These are phyloP conservation scores for Botryotinia convoluta DNA, from an alignment of 2,329 filamentous ascomycete genomes.

Conservation along the genomic window DNA sequence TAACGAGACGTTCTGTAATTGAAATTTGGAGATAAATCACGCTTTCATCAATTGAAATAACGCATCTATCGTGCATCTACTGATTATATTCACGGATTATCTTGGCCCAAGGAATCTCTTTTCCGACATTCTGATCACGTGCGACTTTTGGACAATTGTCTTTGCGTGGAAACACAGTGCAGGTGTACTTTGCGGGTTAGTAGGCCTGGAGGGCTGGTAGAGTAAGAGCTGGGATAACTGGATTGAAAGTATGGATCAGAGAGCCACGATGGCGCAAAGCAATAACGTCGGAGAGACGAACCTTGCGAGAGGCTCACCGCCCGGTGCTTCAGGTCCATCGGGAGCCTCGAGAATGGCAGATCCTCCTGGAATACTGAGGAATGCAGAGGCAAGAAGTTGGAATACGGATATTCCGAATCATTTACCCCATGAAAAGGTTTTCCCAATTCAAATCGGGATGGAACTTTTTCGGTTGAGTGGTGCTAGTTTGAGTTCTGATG, in stretches of 20 bases:
- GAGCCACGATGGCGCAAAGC: not conserved
- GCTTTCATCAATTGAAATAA: not conserved
- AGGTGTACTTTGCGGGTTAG: not conserved
- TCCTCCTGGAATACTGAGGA: constrained; percentile 29
- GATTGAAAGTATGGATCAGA: not conserved
- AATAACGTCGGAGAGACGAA: not conserved
- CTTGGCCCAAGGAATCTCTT: not conserved
- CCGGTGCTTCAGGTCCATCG: not conserved
- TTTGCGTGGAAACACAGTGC: not conserved
- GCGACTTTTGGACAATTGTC: not conserved
- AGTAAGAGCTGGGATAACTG: not conserved
- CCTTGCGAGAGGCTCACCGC: not conserved
- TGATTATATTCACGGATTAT: not conserved
- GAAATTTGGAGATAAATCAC: not conserved
- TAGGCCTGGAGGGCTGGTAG: not conserved
- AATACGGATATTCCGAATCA: constrained; percentile 40
- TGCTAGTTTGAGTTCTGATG: constrained; percentile 69
- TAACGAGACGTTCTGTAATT: not conserved
- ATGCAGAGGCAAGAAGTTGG: constrained; percentile 26
- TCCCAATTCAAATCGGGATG: constrained; percentile 68
- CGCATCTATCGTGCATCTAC: no score
- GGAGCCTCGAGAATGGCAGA: constrained; percentile 8
- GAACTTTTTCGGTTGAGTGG: constrained; percentile 68
- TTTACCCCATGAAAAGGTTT: constrained; percentile 47
- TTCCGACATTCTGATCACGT: not conserved